Evolutionary conservation across 441 rosid genomes (phyloP), one percentile per base, ranked within the genome.

Genomic region (Erodium chrysanthum): DNA sequence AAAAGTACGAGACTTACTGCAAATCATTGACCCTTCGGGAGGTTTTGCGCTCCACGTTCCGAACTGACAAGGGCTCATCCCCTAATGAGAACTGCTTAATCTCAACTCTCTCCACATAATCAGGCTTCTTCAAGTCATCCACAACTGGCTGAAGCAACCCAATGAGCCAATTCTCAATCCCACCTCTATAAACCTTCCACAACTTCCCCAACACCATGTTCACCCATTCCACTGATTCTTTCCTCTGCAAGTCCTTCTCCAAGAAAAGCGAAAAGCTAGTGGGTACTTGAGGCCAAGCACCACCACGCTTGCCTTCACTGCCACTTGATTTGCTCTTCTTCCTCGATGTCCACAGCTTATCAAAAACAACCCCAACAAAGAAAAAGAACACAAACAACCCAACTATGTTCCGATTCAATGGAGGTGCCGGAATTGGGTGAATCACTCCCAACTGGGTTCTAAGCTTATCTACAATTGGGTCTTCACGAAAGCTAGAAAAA

Each of bases 161-260:
- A 60, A 84, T 80, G 7, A 93, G 56, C 97, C 98, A 93, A 78
- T 91, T 85, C 85, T 91, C 98, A 68, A 91, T 75, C 42, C 86
- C 96, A 74, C 81, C 88, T 79, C 95, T 89, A 62, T 93, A 89
- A 23, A 93, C 97, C 79, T 91, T 93, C 97, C 97, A 89, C 63
- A 91, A 72, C 84, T 93, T 93, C 37, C 89, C 97, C 88, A 93
- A 63, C 68, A 93, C 98, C 96, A 93, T 93, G 68, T 93, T 93
- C 31, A 93, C 98, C 98, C 98, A 93, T 76, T 93, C 98, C 63
- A 93, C 98, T 0, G 96, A 93, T 74, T 93, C 40, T 35, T 35
- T 35, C 40, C 40, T 35, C 40, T 35, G 40, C 40, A 35, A 35
- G 40, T 35, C 40, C 40, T 35, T 35, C 40, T 35, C 40, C 40